Evolutionary conservation across 768 basidiomycete genomes (phyloP).

Genomic region (Suillus bovinus): DNA sequence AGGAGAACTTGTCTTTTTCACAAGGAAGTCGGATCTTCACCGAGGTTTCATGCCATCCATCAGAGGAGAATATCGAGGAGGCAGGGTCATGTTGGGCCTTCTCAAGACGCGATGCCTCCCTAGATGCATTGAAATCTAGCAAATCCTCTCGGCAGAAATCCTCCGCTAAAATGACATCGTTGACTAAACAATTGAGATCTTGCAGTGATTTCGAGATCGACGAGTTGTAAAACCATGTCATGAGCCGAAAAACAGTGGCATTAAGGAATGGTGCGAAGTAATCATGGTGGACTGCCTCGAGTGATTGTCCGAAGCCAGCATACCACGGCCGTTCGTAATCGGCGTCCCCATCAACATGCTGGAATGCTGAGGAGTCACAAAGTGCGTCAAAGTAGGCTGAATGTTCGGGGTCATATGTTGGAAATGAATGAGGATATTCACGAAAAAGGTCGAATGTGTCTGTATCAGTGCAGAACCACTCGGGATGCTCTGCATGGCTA

Average conservation of each 20-base stretch:
- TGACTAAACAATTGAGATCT: constrained; percentile 6
- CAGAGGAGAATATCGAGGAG: background rate
- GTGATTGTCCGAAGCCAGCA: background rate
- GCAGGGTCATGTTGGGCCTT: background rate
- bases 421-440: background rate
- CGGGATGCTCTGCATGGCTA: too few relatives aligned
- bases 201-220: constrained; percentile 6
- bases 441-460: background rate
- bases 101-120: background rate
- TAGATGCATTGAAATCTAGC: background rate
- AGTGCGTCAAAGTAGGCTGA: background rate
- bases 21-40: background rate
- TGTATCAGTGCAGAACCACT: background rate
- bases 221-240: constrained; percentile 7
- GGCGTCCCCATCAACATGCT: background rate
- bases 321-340: background rate
- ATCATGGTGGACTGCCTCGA: background rate
- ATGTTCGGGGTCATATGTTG: constrained; percentile 2
- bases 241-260: background rate
- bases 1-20: background rate
- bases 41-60: background rate
- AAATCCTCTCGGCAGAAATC: constrained; percentile 14
- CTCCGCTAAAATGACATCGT: background rate
- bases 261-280: background rate
- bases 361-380: background rate